These are phyloP conservation scores for Lentinula raphanica DNA, from an alignment of 768 basidiomycete genomes.

Conservation along the genomic window DNA sequence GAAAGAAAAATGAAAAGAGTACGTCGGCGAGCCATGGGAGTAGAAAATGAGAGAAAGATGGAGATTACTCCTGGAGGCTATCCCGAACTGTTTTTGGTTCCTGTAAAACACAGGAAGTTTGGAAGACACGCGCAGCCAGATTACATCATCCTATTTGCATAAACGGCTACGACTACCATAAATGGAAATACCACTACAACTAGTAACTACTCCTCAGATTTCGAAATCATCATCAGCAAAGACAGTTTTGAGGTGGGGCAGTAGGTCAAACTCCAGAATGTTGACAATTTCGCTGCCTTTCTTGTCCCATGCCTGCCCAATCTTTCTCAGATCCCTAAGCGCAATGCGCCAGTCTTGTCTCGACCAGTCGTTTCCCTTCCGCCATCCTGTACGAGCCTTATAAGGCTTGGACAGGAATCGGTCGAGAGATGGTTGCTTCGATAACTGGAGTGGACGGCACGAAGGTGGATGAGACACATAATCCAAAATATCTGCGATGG, in stretches of 20 bases:
- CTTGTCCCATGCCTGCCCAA: constrained; percentile 53
- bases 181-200: too few species aligned
- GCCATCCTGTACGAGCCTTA: constrained; percentile 38
- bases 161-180: neutral
- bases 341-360: constrained; percentile 59
- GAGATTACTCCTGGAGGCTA: neutral
- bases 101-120: neutral
- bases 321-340: constrained; percentile 36
- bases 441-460: constrained; percentile 6
- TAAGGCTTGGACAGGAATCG: constrained; percentile 49
- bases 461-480: constrained; percentile 39
- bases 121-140: neutral
- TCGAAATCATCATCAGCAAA: constrained; percentile 35
- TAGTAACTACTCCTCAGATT: neutral
- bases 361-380: constrained; percentile 74
- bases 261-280: constrained; percentile 44
- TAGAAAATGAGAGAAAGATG: constrained; percentile 4
- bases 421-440: constrained; percentile 35
- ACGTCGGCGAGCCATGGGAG: constrained; percentile 40
- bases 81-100: neutral
- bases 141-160: neutral
- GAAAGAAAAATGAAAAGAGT: constrained; percentile 39
- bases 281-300: constrained; percentile 29
- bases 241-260: constrained; percentile 41
- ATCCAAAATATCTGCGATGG: constrained; percentile 42